phyloP scores from a whole-genome alignment of 495 filamentous ascomycete species.

The Podospora australis region DNA sequence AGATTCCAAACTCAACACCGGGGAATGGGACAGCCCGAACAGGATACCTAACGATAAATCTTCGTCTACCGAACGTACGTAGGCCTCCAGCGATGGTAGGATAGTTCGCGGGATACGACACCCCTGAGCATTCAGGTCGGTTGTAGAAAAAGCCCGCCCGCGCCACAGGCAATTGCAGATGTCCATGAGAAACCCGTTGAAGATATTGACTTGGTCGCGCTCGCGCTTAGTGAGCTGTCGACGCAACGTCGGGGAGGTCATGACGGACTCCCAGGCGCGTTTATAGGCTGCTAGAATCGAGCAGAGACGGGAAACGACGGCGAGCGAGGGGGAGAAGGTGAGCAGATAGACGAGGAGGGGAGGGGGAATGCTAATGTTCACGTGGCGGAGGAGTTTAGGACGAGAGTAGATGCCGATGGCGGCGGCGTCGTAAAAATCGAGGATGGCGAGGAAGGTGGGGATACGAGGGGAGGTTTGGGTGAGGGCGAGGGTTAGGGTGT shows the following conservation, averaged over 20 bases:
- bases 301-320: conserved; percentile 64
- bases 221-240: conserved; percentile 34
- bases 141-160: conserved; percentile 60
- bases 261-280: conserved; percentile 62
- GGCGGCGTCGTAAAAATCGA: conserved; percentile 63
- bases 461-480: conserved; percentile 41
- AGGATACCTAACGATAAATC: conserved; percentile 46
- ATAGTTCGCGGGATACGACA: conserved; percentile 56
- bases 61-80: conserved; percentile 34
- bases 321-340: conserved; percentile 55
- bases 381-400: conserved; percentile 38
- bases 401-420: conserved; percentile 52
- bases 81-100: conserved; percentile 39
- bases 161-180: conserved; percentile 83
- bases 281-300: conserved; percentile 65
- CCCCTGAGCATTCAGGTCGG: conserved; percentile 64
- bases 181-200: conserved; percentile 88
- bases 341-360: conserved; percentile 64
- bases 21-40: conserved; percentile 67
- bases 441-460: conserved; percentile 44
- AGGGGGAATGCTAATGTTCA: conserved; percentile 62
- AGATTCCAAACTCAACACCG: conserved; percentile 56
- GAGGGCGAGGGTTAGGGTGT: conserved; percentile 56
- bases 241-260: conserved; percentile 20
- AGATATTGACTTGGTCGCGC: conserved; percentile 54